These are phyloP conservation scores for Quercus mongolica DNA, from an alignment of 306 rosid genomes.

Conservation along the genomic window DNA sequence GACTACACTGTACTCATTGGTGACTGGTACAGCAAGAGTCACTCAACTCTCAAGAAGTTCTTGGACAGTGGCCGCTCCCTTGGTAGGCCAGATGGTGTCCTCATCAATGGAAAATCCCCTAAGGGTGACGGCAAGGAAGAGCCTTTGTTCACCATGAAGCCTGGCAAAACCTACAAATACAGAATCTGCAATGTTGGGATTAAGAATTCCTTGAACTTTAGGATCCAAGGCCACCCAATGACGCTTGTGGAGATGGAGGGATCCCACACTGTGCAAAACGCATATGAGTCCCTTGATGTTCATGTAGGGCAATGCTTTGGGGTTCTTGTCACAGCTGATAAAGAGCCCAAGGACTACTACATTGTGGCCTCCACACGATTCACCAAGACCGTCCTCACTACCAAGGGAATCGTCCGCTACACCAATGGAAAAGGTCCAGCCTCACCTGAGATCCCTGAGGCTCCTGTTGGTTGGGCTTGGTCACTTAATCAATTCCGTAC, in stretches of 20 bases:
- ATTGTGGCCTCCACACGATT: constrained; percentile 74
- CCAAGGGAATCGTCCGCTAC: constrained; percentile 55
- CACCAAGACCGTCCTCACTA: constrained; percentile 36
- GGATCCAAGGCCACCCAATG: constrained; percentile 70
- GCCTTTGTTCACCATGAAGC: constrained; percentile 71
- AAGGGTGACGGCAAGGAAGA: constrained; percentile 57
- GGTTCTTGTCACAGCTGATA: constrained; percentile 63
- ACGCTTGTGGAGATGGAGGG: constrained; percentile 82
- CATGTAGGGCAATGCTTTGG: constrained; percentile 70
- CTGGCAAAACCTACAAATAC: constrained; percentile 71
- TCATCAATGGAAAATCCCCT: constrained; percentile 58
- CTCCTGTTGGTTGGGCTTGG: constrained; percentile 89
- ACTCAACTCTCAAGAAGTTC: constrained; percentile 31
- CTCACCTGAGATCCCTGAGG: constrained; percentile 42
- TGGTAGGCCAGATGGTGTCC: constrained; percentile 62
- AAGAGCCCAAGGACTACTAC: constrained; percentile 64
- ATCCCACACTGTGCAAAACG: constrained; percentile 70
- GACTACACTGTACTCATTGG: constrained; percentile 77
- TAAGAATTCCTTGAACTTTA: constrained; percentile 61
- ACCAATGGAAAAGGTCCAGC: constrained; percentile 52
- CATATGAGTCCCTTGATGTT: constrained; percentile 65
- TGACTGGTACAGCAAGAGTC: constrained; percentile 83
- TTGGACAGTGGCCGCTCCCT: constrained; percentile 60
- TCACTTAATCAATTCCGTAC: constrained; percentile 82
- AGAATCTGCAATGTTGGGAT: constrained; percentile 80